Base-by-base conservation (phyloP, 1,284 basidiomycete species). In the Wolfiporia cocos region DNA sequence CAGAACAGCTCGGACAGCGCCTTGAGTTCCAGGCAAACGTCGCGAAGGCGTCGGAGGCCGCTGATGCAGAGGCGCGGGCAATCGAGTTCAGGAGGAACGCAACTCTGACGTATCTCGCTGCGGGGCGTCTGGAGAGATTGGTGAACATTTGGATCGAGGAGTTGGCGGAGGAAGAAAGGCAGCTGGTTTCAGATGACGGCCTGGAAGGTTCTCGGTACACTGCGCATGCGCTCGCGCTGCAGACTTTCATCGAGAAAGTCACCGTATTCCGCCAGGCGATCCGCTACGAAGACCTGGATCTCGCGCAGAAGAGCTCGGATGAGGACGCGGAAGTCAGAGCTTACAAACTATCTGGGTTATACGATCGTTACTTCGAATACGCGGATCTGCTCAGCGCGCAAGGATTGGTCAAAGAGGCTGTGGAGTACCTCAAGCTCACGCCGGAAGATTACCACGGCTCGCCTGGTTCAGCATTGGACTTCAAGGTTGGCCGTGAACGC, bases 171-270 rank as follows among this genome's bases (percentile, higher is more conserved):
- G 93, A 97, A 50, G 93, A 97, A 68, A 70, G 70, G 40, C 57
- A 56, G 1, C 58, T 74, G 23, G 57, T 71, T 11, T 57, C 59
- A 1, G 76, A 81, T 41, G 72, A 74, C 29, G 63, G 62, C 6
- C 53, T 63, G 29, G 61, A 66, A 39, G 70, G 69, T 10, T 86
- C 87, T 2, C 70, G 71, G 9, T 97, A 94, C 62, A 83, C 91
- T 6, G 85, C 88, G 0, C 93, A 95, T 56, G 92, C 87, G 0
- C 76, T 84, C 37, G 92, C 94, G 1, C 68, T 99, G 24, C 93
- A 98, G 64, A 86, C 86, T 0, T 95, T 99, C 67, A 80, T 98
- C 57, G 95, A 99, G 66, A 99, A 99, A 68, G 92, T 98, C 32
- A 85, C 91, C 1, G 83, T 96, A 31, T 99, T 99, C 78, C 84